Base-by-base conservation (phyloP, 345 rosid genomes). In the Nasturtium officinale region DNA sequence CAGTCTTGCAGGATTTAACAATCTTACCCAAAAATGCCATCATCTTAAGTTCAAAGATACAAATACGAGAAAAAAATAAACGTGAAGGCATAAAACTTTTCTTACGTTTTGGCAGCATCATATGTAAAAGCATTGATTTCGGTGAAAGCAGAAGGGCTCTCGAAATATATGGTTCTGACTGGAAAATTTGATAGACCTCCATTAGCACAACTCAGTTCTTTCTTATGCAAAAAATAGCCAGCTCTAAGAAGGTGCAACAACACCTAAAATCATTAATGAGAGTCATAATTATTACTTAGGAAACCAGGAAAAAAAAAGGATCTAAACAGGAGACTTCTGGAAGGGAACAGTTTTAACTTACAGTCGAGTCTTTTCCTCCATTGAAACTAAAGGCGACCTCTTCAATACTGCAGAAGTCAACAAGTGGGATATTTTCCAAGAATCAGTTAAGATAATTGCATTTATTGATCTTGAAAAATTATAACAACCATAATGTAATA, bases 311-410 rank as follows among this genome's bases (percentile, higher is more conserved):
- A 0, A 57, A 10, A 57, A 0, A 26, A 20, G 52, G 2, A 29
- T 40, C 12, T 6, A 50, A 65, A 69, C 45, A 75, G 54, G 43
- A 28, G 15, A 51, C 33, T 47, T 70, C 18, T 67, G 45, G 45
- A 65, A 51, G 56, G 50, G 71, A 16, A 21, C 6, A 50, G 30
- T 21, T 57, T 40, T 30, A 74, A 82, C 97, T 84, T 82, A 95
- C 99, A 63, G 92, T 95, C 25, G 98, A 91, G 81, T 95, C 99
- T 74, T 95, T 95, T 71, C 99, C 99, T 72, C 99, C 99, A 77
- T 95, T 95, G 79, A 95, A 95, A 79, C 99, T 95, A 82, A 95
- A 91, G 32, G 99, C 92, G 51, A 91, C 90, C 90, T 95, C 99
- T 82, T 91, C 98, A 58, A 77, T 81, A 54, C 99, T 95, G 87